Evolutionary conservation across 208 protist genomes (phyloP), one percentile per base, ranked within the genome.

Genomic region (Wallacemonas rigidus): DNA sequence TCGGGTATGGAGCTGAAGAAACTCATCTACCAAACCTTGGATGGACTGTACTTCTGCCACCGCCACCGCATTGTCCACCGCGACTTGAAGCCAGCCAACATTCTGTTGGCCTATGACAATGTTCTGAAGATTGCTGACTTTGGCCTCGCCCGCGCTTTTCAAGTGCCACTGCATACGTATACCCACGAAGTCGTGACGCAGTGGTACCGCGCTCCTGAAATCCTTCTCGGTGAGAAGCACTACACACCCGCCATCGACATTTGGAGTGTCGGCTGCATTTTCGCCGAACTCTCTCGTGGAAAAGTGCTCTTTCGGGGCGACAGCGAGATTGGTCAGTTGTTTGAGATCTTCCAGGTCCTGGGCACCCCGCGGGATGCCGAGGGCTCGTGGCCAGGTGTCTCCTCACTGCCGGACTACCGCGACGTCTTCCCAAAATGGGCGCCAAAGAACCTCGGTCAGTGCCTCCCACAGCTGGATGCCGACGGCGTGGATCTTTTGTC

Each of bases 191-290:
- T 99, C 39, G 98, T 99, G 12, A 99, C 99, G 12, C 90, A 99
- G 40, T 99, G 99, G 99, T 99, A 99, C 83, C 86, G 99, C 58
- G 98, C 99, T 1, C 99, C 99, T 36, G 99, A 99, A 82, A 98
- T 99, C 58, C 90, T 99, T 7, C 89, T 99, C 26, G 99, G 99
- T 6, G 96, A 97, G 65, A 97, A 96, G 69, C 96, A 99, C 72
- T 99, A 99, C 89, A 98, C 96, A 1, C 99, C 99, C 2, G 93
- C 99, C 1, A 98, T 99, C 8, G 99, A 99, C 88, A 98, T 99
- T 50, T 99, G 99, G 99, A 98, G 95, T 65, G 95, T 99, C 55
- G 99, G 99, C 44, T 99, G 98, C 85, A 99, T 99, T 81, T 99
- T 99, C 89, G 99, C 98, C 26, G 99, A 99, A 87, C 89, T 99